phyloP scores from a whole-genome alignment of 129 eudicot genomes.

The Flaveria trinervia region DNA sequence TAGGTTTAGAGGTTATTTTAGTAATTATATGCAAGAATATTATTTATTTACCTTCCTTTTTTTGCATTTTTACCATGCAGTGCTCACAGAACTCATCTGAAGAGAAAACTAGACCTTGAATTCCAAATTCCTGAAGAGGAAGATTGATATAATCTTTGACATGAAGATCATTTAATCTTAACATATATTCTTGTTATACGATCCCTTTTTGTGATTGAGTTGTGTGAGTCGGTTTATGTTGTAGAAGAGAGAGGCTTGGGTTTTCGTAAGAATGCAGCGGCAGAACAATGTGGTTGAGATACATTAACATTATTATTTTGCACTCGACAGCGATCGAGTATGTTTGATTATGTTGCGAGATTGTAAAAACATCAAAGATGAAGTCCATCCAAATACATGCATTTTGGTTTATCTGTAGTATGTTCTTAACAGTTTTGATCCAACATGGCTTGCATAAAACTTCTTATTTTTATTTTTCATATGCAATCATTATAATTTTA shows the following conservation, averaged over 20 bases:
- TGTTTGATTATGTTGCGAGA: neutral
- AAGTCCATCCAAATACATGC: neutral
- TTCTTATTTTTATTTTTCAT: neutral
- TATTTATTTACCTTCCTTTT: neutral
- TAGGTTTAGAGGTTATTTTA: neutral
- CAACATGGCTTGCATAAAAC: neutral
- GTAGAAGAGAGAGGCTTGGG: constrained; percentile 18
- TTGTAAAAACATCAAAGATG: neutral
- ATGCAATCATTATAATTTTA: neutral
- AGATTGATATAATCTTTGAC: constrained; percentile 18
- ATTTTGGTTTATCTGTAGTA: neutral
- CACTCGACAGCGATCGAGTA: neutral
- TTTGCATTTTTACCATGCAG: constrained; percentile 39
- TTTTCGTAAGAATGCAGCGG: constrained; percentile 16
- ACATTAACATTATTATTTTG: constrained; percentile 18
- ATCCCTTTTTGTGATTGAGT: neutral
- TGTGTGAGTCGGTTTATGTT: constrained; percentile 3
- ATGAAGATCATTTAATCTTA: neutral
- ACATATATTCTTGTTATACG: neutral
- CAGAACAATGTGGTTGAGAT: neutral
- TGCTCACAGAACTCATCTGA: constrained; percentile 91
- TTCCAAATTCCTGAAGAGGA: constrained; percentile 88
- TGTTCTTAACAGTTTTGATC: neutral
- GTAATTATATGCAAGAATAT: neutral
- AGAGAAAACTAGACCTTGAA: constrained; percentile 88